These are phyloP conservation scores for Dalbergia oliveri DNA, from an alignment of 306 rosid genomes.

Conservation along the genomic window DNA sequence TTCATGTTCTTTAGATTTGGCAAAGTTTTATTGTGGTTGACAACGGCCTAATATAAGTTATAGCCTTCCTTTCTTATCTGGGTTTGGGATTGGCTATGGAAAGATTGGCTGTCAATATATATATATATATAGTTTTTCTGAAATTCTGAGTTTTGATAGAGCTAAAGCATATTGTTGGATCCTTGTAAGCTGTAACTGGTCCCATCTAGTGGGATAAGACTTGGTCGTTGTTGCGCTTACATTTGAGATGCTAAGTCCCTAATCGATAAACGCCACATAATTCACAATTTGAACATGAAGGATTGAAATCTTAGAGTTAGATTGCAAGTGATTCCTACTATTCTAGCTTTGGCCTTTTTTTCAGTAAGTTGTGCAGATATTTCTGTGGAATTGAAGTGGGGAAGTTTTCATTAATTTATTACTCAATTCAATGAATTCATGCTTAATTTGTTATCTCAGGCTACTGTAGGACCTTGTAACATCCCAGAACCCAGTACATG, in stretches of 20 bases:
- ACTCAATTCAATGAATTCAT: not conserved
- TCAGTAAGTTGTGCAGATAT: not conserved
- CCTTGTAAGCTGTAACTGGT: not conserved
- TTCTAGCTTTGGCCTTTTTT: conserved; percentile 19
- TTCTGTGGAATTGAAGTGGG: not conserved
- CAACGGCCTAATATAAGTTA: not conserved
- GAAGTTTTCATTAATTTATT: not conserved
- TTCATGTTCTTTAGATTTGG: conserved; percentile 6
- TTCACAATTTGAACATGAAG: conserved; percentile 5
- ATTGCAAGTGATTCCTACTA: not conserved
- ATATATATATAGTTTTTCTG: not conserved
- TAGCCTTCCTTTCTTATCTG: not conserved
- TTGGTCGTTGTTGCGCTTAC: conserved; percentile 36
- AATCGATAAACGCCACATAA: not conserved
- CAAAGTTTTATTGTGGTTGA: not conserved
- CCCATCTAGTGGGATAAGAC: not conserved
- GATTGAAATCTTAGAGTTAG: conserved; percentile 31
- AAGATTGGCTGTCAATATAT: conserved; percentile 9
- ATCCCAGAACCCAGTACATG: conserved; percentile 84
- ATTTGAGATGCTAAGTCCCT: not conserved
- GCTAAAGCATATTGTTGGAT: not conserved
- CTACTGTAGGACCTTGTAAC: conserved; percentile 85
- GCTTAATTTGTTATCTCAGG: conserved; percentile 62
- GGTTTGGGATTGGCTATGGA: not conserved
- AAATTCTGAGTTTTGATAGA: conserved; percentile 14